Percentiles rank a stretch among this genome's conserved stretches.
Conservation (phyloP, 495 filamentous ascomycete genomes). For the Elaphomyces granulatus region DNA sequence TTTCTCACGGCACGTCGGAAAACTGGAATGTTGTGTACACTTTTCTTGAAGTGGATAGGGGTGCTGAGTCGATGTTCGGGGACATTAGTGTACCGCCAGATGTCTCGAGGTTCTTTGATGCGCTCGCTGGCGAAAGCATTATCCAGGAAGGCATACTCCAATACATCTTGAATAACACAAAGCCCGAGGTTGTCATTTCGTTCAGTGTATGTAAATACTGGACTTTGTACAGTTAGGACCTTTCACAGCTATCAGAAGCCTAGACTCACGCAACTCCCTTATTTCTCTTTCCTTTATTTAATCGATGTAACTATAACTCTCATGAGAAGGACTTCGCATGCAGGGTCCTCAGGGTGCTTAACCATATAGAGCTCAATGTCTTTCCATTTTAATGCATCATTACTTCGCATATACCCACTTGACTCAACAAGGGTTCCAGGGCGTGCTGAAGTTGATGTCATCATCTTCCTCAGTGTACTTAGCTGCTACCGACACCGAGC, state of each 20-base stretch:
- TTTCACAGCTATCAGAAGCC: not conserved
- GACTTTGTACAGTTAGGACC: not conserved
- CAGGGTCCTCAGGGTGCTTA: constrained; percentile 10
- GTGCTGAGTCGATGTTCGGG: constrained; percentile 12
- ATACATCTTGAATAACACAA: constrained; percentile 13
- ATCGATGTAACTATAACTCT: constrained; percentile 10
- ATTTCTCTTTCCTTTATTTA: constrained; percentile 17
- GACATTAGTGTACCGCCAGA: constrained; percentile 10
- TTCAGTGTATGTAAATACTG: constrained; percentile 8
- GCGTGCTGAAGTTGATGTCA: constrained; percentile 11
- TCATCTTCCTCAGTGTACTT: constrained; percentile 16
- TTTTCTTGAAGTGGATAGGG: constrained; percentile 14
- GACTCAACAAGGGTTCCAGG: constrained; percentile 11
- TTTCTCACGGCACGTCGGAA: constrained; percentile 3
- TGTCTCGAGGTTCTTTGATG: constrained; percentile 11
- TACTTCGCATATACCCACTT: constrained; percentile 9
- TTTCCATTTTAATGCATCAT: constrained; percentile 15
- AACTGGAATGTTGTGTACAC: constrained; percentile 7
- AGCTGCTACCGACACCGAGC: constrained; percentile 8
- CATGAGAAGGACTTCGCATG: constrained; percentile 13
- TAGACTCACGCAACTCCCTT: constrained; percentile 9
- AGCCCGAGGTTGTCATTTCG: constrained; percentile 15
- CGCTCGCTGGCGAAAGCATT: constrained; percentile 10
- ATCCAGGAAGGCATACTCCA: constrained; percentile 10
- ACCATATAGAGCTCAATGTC: constrained; percentile 8